Evolutionary conservation across 305 asterid genomes (phyloP), one percentile per base, ranked within the genome.

Genomic region (Fraxinus dipetala): DNA sequence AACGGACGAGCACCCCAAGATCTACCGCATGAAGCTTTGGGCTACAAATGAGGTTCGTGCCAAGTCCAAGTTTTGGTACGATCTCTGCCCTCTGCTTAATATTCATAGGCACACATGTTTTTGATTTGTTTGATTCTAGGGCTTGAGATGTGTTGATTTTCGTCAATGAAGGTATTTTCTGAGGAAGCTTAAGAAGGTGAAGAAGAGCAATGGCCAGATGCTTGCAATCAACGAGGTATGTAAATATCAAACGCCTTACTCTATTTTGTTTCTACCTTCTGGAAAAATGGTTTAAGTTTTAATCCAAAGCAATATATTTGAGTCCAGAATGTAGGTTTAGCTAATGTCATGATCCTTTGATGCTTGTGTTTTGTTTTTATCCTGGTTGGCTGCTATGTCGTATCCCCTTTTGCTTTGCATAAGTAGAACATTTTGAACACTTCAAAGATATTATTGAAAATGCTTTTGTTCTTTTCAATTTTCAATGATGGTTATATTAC

Each of bases 1-100:
- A 89, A 83, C 81, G 22, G 94, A 91, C n/a, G 88, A 83, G 83
- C 92, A 91, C 67, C 94, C 94, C 2, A 91, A 91, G 90, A 91
- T 91, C 87, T 91, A 91, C 89, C 90, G 94, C n/a, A 91, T 91
- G 94, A 91, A 91, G 90, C 91, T 91, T 36, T 90, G 94, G 94
- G 91, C 91, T 30, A 90, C 94, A 79, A 89, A 90, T 81, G 91
- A 90, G 84, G 94, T 91, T 83, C 90, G 92, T 31, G 91, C 94
- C n/a, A 91, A 91, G 51, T 91, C 92, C 83, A 91, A 89, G 75
- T 91, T 91, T 81, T 89, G 92, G 90, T 91, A 85, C n/a, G 18
- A 16, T 61, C 51, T 73, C 59, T 1, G 6, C 10, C 16, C 13
- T 59, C 69, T 18, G 30, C 18, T 18, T 59, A 11, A 59, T 24